phyloP scores from a whole-genome alignment of 192 early-diverging fungal species.

The Coemansia asiatica region DNA sequence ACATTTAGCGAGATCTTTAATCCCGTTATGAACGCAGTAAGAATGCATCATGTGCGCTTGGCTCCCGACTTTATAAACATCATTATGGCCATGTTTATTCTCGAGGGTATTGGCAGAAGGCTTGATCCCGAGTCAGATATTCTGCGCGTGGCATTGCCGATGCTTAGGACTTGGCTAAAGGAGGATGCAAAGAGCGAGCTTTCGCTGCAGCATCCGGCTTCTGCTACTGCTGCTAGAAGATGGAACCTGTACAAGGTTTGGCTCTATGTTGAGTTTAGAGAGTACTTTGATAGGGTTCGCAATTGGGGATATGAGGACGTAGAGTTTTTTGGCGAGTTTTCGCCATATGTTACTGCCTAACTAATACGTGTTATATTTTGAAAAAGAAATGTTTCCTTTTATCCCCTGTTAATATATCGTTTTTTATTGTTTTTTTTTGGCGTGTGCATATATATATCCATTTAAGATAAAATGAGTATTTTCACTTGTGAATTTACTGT shows the following conservation, averaged over 20 bases:
- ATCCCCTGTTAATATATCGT: constrained; percentile 3
- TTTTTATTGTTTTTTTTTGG: neutral
- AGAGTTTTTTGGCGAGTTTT: constrained; percentile 48
- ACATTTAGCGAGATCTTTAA: constrained; percentile 79
- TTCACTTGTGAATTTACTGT: neutral
- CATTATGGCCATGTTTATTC: constrained; percentile 83
- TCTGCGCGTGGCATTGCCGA: constrained; percentile 75
- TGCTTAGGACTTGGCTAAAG: constrained; percentile 60
- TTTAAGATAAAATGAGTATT: neutral
- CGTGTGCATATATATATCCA: neutral
- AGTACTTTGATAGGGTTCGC: constrained; percentile 38
- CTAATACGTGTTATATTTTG: constrained; percentile 20
- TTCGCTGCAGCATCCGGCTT: constrained; percentile 11
- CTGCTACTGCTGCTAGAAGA: constrained; percentile 5
- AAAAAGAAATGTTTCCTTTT: too few relatives aligned
- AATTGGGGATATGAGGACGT: constrained; percentile 50
- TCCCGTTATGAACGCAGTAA: constrained; percentile 81
- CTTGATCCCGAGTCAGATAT: constrained; percentile 91
- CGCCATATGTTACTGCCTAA: constrained; percentile 49
- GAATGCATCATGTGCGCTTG: constrained; percentile 88
- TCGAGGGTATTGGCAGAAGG: constrained; percentile 92
- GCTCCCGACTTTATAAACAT: constrained; percentile 96
- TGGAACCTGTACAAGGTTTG: constrained; percentile 47
- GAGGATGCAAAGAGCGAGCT: constrained; percentile 40
- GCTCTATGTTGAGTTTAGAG: constrained; percentile 50